A percentile compares a stretch with the other conserved stretches of the same genome.
These are phyloP conservation scores for Penstemon eatonii DNA, from an alignment of 257 asterid species.

Conservation along the genomic window DNA sequence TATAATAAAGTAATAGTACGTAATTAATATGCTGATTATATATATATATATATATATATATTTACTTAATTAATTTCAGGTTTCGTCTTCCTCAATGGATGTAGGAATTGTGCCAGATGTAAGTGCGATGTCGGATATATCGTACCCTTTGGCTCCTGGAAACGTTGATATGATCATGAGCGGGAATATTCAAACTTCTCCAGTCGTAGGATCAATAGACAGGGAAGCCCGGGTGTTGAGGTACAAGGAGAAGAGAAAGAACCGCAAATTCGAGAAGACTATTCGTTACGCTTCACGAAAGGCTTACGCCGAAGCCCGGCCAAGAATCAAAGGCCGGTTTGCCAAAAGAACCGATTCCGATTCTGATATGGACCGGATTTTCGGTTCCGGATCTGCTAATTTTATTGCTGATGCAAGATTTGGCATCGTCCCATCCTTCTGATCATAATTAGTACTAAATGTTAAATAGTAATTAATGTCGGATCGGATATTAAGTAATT, in stretches of 20 bases:
- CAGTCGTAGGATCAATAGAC: conserved; percentile 49
- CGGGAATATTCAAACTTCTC: conserved; percentile 40
- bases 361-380: conserved; percentile 46
- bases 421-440: conserved; percentile 62
- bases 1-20: too few species aligned
- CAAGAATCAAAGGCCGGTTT: conserved; percentile 86
- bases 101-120: conserved; percentile 85
- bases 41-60: too few species aligned
- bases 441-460: too few species aligned
- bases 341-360: conserved; percentile 61
- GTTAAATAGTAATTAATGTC: conserved; percentile 21
- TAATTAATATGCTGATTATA: too few species aligned
- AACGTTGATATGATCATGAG: conserved; percentile 33
- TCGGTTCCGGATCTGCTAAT: conserved; percentile 32
- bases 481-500: conserved; percentile 16
- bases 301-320: conserved; percentile 87
- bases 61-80: conserved; percentile 41
- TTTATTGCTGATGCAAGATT: conserved; percentile 46
- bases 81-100: conserved; percentile 80
- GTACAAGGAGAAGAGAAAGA: conserved; percentile 85
- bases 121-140: conserved; percentile 56
- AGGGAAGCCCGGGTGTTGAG: conserved; percentile 78
- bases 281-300: conserved; percentile 85
- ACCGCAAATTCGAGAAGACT: conserved; percentile 77
- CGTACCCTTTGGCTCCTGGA: conserved; percentile 42